Evolutionary conservation across 768 basidiomycete species (phyloP).

Genomic region (Phallus indusiatus): DNA sequence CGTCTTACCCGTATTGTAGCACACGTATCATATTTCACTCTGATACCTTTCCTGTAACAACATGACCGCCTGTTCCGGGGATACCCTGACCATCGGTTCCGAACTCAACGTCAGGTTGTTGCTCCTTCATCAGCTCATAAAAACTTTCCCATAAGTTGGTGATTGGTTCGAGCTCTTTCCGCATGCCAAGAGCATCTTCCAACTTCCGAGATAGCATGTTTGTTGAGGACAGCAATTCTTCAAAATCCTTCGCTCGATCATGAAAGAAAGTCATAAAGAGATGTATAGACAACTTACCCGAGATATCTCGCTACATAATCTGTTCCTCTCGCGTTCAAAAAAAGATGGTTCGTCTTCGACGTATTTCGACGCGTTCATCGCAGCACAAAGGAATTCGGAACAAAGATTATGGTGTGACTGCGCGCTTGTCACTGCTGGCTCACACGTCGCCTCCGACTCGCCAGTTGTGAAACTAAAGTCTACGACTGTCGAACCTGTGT

Average conservation of each 20-base stretch:
- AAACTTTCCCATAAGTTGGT: constrained; percentile 79
- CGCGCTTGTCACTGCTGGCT: constrained; percentile 3
- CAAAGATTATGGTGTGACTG: neutral
- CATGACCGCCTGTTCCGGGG: constrained; percentile 58
- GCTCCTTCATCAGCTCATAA: constrained; percentile 59
- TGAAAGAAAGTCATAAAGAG: neutral
- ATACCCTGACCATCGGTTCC: constrained; percentile 28
- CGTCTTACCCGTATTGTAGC: no score
- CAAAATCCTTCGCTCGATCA: constrained; percentile 57
- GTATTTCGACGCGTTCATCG: constrained; percentile 7
- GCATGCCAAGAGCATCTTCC: constrained; percentile 89
- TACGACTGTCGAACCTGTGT: no score
- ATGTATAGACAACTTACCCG: constrained; percentile 33
- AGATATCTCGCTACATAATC: constrained; percentile 64
- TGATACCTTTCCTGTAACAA: neutral
- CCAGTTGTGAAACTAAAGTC: neutral
- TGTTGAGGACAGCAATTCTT: constrained; percentile 74
- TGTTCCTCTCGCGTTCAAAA: constrained; percentile 75
- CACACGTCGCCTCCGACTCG: no score
- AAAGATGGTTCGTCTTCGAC: constrained; percentile 36
- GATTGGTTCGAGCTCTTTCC: constrained; percentile 84
- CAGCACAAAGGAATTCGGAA: neutral
- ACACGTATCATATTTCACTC: neutral
- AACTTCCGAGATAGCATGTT: constrained; percentile 85
- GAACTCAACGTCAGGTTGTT: constrained; percentile 24